Percentiles rank a stretch among this genome's conserved stretches.
phyloP scores from a whole-genome alignment of 306 rosid genomes.

The Vigna hirtella region DNA sequence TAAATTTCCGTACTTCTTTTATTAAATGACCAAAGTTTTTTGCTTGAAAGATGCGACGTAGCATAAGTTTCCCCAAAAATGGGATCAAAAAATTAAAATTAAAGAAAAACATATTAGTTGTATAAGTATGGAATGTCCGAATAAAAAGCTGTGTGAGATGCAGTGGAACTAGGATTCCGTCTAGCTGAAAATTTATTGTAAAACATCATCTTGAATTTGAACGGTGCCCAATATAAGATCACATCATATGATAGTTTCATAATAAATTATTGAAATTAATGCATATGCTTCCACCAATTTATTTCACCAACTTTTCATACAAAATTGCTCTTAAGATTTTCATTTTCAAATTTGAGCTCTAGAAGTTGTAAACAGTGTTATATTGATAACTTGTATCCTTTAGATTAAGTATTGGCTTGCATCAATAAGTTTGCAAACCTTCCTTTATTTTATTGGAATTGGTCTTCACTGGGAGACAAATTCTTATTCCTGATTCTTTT shows the following conservation, averaged over 20 bases:
- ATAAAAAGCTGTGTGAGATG: neutral
- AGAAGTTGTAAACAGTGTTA: conserved; percentile 5
- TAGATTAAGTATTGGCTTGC: conserved; percentile 23
- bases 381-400: conserved; percentile 20
- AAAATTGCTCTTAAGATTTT: conserved; percentile 16
- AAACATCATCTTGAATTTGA: conserved; percentile 17
- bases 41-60: neutral
- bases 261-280: conserved; percentile 23
- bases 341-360: neutral
- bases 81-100: neutral
- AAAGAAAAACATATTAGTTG: conserved; percentile 13
- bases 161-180: neutral
- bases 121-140: neutral
- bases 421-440: conserved; percentile 13
- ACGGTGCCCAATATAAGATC: neutral
- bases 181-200: conserved; percentile 15
- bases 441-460: conserved; percentile 17
- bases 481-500: conserved; percentile 34
- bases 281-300: conserved; percentile 25
- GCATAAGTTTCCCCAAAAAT: conserved; percentile 16
- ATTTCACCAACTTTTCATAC: neutral
- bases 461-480: conserved; percentile 14
- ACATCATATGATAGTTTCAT: conserved; percentile 8
- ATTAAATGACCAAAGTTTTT: neutral
- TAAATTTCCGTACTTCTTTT: conserved; percentile 1